phyloP scores from a whole-genome alignment of 2,329 filamentous ascomycete genomes.

The Neobulgaria alba region DNA sequence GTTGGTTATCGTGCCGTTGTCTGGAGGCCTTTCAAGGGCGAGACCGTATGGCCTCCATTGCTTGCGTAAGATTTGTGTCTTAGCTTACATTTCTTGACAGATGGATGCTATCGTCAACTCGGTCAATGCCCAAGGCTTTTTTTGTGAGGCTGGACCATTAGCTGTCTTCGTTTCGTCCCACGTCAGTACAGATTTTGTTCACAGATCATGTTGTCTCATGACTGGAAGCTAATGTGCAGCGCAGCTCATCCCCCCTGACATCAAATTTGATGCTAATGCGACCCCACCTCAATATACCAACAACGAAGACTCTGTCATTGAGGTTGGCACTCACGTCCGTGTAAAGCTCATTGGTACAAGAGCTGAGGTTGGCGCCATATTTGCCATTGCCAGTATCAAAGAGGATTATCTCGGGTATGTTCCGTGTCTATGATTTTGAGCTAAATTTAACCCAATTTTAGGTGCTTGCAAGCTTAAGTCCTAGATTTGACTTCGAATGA shows the following conservation, averaged over 20 bases:
- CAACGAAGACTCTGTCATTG: constrained; percentile 86
- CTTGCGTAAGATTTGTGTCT: not conserved
- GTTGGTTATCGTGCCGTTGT: constrained; percentile 93
- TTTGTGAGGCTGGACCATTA: constrained; percentile 71
- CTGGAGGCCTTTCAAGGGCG: constrained; percentile 95
- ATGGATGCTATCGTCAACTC: constrained; percentile 90
- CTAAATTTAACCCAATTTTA: too few species aligned
- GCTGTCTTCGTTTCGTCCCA: constrained; percentile 62
- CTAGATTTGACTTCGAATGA: too few species aligned
- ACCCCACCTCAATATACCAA: constrained; percentile 97
- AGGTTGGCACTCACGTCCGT: constrained; percentile 86
- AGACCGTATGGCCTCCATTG: constrained; percentile 61
- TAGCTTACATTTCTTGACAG: constrained; percentile 38
- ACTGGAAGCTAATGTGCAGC: constrained; percentile 1
- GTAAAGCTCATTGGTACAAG: constrained; percentile 91
- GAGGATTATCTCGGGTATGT: constrained; percentile 65
- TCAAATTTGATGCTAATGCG: constrained; percentile 91
- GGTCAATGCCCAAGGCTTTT: constrained; percentile 89
- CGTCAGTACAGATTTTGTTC: constrained; percentile 14
- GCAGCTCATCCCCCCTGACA: constrained; percentile 81
- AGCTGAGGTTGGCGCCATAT: constrained; percentile 90
- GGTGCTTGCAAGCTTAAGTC: too few species aligned
- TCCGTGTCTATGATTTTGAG: too few species aligned
- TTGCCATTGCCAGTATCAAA: constrained; percentile 95
- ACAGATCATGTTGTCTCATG: not conserved